phyloP scores from a whole-genome alignment of 148 eudicot species.

The Cornus florida region DNA sequence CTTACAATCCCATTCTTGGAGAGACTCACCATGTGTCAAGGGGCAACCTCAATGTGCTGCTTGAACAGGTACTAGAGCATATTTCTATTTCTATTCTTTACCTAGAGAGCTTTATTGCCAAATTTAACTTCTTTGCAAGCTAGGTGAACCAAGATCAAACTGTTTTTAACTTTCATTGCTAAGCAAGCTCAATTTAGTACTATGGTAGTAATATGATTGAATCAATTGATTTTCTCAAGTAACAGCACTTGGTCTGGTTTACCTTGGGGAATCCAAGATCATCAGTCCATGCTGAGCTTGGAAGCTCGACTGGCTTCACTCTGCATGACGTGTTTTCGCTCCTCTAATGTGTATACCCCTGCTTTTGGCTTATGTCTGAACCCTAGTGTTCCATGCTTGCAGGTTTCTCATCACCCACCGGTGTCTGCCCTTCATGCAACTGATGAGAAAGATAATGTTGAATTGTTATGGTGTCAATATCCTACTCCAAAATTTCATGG shows the following conservation, averaged over 20 bases:
- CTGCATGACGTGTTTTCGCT: no score
- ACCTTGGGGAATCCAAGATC: no score
- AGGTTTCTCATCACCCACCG: constrained; percentile 96
- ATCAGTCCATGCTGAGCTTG: no score
- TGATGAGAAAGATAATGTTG: constrained; percentile 56
- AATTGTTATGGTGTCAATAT: constrained; percentile 68
- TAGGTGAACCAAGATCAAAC: no score
- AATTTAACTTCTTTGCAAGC: no score
- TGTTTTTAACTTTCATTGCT: no score
- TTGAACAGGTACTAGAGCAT: constrained; percentile 62
- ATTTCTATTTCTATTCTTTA: neutral
- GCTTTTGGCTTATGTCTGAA: neutral
- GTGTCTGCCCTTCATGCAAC: constrained; percentile 78
- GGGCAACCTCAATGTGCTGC: constrained; percentile 60
- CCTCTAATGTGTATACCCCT: neutral
- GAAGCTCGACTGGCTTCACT: no score
- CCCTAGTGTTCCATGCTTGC: constrained; percentile 9
- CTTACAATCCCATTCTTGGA: constrained; percentile 83
- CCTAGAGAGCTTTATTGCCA: neutral
- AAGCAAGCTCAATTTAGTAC: no score
- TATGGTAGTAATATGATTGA: no score
- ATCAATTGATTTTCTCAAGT: no score
- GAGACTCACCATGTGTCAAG: constrained; percentile 88
- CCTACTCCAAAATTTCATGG: constrained; percentile 65
- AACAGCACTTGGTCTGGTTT: no score